Percentiles rank a stretch among this genome's conserved stretches.
Evolutionary conservation across 306 rosid genomes (phyloP).

Genomic region (Ormosia semicastrata): DNA sequence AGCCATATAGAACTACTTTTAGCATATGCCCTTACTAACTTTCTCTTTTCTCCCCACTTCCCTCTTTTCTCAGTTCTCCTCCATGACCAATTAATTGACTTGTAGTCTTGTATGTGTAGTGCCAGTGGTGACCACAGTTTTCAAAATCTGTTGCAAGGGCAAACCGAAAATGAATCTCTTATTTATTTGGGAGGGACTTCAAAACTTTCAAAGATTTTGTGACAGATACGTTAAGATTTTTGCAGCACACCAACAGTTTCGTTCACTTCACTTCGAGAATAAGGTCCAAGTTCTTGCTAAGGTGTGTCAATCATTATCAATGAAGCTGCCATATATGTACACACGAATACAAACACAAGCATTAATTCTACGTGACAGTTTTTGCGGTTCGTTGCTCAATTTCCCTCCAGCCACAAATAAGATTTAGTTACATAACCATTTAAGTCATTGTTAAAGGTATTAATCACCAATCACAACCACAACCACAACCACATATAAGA

Average conservation of each 20-base stretch:
- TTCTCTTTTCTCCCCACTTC: too few species aligned
- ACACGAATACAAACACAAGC: neutral
- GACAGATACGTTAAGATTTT: neutral
- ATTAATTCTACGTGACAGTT: neutral
- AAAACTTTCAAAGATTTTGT: neutral
- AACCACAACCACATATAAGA: neutral
- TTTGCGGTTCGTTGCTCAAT: neutral
- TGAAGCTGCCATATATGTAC: neutral
- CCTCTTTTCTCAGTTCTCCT: too few species aligned
- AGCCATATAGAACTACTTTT: too few species aligned
- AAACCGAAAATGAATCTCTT: neutral
- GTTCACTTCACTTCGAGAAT: neutral
- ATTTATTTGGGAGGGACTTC: neutral
- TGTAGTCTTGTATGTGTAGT: too few species aligned
- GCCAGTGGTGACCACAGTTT: too few species aligned
- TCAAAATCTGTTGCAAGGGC: too few species aligned
- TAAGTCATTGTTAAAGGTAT: neutral
- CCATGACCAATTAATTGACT: too few species aligned
- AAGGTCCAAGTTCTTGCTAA: neutral
- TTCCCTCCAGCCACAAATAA: neutral
- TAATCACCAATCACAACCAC: neutral
- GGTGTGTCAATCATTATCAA: neutral
- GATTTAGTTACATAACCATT: neutral
- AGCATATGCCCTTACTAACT: too few species aligned
- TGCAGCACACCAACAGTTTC: neutral